Evolutionary conservation across 176 grass and related monocot species (phyloP).

Genomic region (Aechmea fasciata): DNA sequence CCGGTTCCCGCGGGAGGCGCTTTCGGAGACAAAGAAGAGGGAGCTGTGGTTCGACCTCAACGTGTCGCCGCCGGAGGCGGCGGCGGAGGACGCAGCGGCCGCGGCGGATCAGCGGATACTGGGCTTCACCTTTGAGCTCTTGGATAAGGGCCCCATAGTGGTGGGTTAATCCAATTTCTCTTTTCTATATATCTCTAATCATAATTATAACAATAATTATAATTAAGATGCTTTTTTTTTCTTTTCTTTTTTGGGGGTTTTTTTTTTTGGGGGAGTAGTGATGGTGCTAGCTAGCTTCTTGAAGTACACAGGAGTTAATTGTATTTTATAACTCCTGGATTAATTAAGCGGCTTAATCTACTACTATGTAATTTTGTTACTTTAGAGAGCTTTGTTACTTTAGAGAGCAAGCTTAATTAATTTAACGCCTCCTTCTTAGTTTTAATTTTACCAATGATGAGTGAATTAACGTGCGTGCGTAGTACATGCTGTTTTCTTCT

Average conservation of each 20-base stretch:
- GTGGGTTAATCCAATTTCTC: constrained; percentile 28
- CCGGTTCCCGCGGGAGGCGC: too few relatives aligned
- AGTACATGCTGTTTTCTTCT: too few relatives aligned
- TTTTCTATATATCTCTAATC: neutral
- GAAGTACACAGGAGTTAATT: neutral
- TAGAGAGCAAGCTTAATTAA: neutral
- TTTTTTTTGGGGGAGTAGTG: neutral
- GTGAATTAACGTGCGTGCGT: too few relatives aligned
- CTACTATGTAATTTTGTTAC: neutral
- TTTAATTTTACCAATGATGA: neutral
- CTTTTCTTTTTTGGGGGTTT: neutral
- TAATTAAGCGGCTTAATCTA: neutral
- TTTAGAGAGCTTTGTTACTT: neutral
- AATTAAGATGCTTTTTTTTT: neutral
- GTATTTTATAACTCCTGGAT: neutral
- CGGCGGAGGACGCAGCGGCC: constrained; percentile 14
- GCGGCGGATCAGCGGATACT: neutral
- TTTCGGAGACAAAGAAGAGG: neutral
- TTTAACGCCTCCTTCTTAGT: neutral
- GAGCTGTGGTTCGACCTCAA: constrained; percentile 39
- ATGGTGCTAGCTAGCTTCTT: neutral
- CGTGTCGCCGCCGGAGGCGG: constrained; percentile 44
- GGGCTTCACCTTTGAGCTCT: neutral
- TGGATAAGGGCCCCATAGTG: constrained; percentile 18
- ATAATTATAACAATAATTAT: neutral